These are phyloP conservation scores for Tetrahymena elliotti DNA, from an alignment of 73 alveolate species.

Conservation along the genomic window DNA sequence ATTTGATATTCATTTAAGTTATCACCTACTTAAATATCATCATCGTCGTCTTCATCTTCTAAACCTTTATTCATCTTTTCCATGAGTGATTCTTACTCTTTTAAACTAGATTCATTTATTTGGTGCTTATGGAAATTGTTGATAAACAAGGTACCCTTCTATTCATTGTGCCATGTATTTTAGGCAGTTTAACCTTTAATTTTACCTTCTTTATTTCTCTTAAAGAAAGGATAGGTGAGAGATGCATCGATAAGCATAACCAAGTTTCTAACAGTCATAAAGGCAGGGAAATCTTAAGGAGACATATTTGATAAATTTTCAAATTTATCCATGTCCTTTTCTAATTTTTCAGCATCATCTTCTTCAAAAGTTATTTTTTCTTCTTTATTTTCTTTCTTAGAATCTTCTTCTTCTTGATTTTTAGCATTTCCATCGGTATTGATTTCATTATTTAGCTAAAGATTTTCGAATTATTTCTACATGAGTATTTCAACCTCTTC, in stretches of 20 bases:
- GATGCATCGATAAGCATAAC: constrained; percentile 69
- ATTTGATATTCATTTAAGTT: neutral
- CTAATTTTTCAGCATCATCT: constrained; percentile 40
- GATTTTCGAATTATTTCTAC: neutral
- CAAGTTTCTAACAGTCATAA: constrained; percentile 59
- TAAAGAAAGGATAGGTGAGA: constrained; percentile 57
- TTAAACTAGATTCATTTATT: constrained; percentile 15
- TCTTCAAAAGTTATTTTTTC: neutral
- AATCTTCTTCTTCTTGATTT: neutral
- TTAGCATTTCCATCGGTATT: neutral
- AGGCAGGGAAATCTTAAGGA: constrained; percentile 56
- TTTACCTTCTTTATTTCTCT: constrained; percentile 45
- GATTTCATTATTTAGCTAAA: neutral
- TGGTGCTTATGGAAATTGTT: constrained; percentile 47
- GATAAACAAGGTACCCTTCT: constrained; percentile 63
- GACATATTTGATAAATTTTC: constrained; percentile 15
- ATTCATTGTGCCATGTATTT: constrained; percentile 73
- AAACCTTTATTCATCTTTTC: neutral
- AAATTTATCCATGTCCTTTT: constrained; percentile 31
- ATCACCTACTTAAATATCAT: neutral
- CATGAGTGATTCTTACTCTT: constrained; percentile 7
- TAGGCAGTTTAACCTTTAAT: constrained; percentile 55
- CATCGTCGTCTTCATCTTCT: constrained; percentile 14
- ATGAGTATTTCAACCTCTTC: constrained; percentile 1
- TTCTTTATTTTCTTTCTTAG: neutral